Evolutionary conservation across 2,329 filamentous ascomycete species (phyloP).

Genomic region (Boeremia exigua): DNA sequence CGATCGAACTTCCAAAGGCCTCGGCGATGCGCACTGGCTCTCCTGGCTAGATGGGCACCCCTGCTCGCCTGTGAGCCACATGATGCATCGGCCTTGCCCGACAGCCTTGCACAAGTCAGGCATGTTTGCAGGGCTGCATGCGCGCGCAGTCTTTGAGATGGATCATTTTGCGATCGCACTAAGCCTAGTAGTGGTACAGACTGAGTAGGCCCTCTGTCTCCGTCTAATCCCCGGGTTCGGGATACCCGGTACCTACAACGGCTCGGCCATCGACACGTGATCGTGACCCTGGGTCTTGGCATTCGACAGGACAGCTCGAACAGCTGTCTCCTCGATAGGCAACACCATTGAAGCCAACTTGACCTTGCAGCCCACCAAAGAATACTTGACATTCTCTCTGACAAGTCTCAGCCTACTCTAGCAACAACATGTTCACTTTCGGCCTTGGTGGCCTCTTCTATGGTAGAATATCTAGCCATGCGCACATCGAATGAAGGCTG

Average conservation of each 20-base stretch:
- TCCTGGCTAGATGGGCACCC: slow-evolving; percentile 3
- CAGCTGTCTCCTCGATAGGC: slow-evolving; percentile 29
- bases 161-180: neutral
- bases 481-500: slow-evolving; percentile 17
- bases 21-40: neutral
- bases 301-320: slow-evolving; percentile 8
- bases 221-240: no score
- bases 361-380: neutral
- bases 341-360: slow-evolving; percentile 17
- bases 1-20: neutral
- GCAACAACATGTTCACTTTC: slow-evolving; percentile 69
- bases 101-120: slow-evolving; percentile 9
- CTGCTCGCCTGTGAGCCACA: slow-evolving; percentile 7
- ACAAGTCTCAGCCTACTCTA: no score
- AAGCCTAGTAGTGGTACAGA: no score
- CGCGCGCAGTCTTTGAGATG: neutral
- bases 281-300: slow-evolving; percentile 8
- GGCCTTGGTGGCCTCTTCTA: slow-evolving; percentile 75
- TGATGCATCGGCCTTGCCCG: slow-evolving; percentile 11
- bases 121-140: neutral
- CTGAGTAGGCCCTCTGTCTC: no score
- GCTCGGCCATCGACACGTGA: slow-evolving; percentile 1
- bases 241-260: no score
- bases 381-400: neutral
- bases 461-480: slow-evolving; percentile 53